Evolutionary conservation across 1,284 basidiomycete genomes (phyloP).

Genomic region (Lentinus polychrous): DNA sequence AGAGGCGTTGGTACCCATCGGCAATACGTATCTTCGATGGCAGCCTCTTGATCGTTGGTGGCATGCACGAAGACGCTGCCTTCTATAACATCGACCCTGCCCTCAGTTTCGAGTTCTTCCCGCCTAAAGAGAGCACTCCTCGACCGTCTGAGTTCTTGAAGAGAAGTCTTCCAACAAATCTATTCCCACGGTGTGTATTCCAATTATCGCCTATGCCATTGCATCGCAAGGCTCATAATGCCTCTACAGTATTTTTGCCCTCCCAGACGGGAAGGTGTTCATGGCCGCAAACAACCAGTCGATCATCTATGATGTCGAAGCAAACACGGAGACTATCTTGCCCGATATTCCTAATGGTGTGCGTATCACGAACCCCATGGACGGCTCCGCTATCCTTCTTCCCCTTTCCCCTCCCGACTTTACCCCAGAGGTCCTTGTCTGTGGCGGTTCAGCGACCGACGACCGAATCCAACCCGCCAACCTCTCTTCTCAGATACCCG

Average conservation of each 20-base stretch:
- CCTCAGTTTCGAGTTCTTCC: constrained; percentile 35
- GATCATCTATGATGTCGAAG: constrained; percentile 35
- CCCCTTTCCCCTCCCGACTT: constrained; percentile 40
- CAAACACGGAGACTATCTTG: constrained; percentile 29
- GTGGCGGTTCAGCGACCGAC: constrained; percentile 31
- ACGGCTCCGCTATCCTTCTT: constrained; percentile 40
- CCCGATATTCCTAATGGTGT: constrained; percentile 41
- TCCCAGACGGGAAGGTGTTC: constrained; percentile 34
- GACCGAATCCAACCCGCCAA: constrained; percentile 24
- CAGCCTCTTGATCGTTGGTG: constrained; percentile 34
- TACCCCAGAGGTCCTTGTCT: constrained; percentile 43
- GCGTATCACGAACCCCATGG: constrained; percentile 35
- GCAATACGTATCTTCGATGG: constrained; percentile 36
- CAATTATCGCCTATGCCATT: not conserved
- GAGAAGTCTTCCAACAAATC: constrained; percentile 18
- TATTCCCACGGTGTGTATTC: constrained; percentile 21
- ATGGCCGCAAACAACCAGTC: constrained; percentile 40
- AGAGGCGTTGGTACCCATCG: constrained; percentile 37
- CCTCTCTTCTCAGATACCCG: constrained; percentile 29
- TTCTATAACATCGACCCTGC: not conserved
- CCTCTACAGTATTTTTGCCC: constrained; percentile 14
- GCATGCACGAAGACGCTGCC: constrained; percentile 22
- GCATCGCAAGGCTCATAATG: not conserved
- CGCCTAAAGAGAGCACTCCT: constrained; percentile 39
- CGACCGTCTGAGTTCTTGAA: constrained; percentile 40